Evolutionary conservation across 1,284 basidiomycete genomes (phyloP), one percentile per base, ranked within the genome.

Genomic region (Ustilago tritici): DNA sequence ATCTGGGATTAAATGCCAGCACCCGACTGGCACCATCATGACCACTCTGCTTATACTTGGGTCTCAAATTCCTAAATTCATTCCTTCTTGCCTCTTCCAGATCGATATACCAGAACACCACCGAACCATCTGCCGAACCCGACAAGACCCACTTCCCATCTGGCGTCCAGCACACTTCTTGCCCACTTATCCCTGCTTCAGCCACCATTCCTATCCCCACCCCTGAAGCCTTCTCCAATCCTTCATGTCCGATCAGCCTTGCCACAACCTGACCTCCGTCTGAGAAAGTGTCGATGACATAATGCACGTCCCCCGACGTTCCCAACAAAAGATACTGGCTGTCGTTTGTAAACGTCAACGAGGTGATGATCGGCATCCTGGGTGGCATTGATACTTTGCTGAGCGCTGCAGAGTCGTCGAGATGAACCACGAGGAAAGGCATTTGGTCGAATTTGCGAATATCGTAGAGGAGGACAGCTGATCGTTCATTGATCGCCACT

Each of bases 291-390:
- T 84, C 82, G 14, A 84, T 31, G 59, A 99, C 89, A 83, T 98
- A 99, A 87, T 99, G 97, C 3, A 92, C 92, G 82, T 93, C 91
- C 3, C 93, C 93, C 1, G 94, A 93, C 65, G 97, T 98, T 46
- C 96, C 96, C 17, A 97, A 91, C 28, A 99, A 90, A 28, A 99
- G 88, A 82, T 92, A 93, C 82, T 93, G 93, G 55, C 95, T 95
- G 17, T 74, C 69, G 82, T 95, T 93, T 82, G 94, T 93, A 87
- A 99, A 99, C 2, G 91, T 88, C 73, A 98, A 88, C 4, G 94
- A 95, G 1, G 97, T 98, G 89, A 97, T 93, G 81, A 91, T 92
- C 59, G 95, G 94, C 19, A 91, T 90, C n/a, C 94, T 91, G 15
- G 94, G 93, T n/a, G 84, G 84, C 70, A 83, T 81, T 12, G 80